phyloP scores from a whole-genome alignment of 139 green algal genomes.

The Cymbomonas tetramitiformis region DNA sequence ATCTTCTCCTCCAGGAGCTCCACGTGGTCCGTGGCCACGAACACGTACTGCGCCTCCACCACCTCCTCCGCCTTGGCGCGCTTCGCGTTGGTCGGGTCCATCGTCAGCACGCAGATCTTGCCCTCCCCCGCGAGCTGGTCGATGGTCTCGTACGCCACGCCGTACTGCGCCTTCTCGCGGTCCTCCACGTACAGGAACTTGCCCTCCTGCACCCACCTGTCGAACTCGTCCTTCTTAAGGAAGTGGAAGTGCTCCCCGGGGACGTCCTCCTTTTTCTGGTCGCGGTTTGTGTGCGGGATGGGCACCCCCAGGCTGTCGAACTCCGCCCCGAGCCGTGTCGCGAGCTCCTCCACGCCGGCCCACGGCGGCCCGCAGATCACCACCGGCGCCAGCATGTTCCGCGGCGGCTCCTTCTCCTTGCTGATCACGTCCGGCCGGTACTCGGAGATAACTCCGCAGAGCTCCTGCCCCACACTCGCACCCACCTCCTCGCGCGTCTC shows the following conservation, averaged over 20 bases:
- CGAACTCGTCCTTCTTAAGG: slow-evolving; percentile 24
- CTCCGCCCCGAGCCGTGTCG: too few relatives aligned
- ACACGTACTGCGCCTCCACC: background rate
- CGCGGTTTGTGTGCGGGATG: too few relatives aligned
- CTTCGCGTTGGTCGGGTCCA: background rate
- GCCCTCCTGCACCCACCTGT: background rate
- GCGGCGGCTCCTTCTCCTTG: too few relatives aligned
- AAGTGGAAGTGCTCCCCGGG: slow-evolving; percentile 45
- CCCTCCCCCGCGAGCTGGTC: background rate
- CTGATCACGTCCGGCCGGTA: slow-evolving; percentile 13
- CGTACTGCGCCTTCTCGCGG: background rate
- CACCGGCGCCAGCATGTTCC: too few relatives aligned
- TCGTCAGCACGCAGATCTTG: background rate
- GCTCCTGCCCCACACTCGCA: too few relatives aligned
- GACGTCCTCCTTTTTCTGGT: slow-evolving; percentile 34
- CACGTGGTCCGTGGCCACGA: background rate
- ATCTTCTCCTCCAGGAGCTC: background rate
- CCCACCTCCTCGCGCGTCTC: too few relatives aligned
- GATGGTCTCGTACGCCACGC: background rate
- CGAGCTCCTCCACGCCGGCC: too few relatives aligned
- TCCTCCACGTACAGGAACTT: background rate
- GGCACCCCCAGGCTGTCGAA: too few relatives aligned
- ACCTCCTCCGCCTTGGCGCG: background rate
- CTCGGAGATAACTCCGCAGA: slow-evolving; percentile 33
- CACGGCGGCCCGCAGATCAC: too few relatives aligned